Evolutionary conservation across 2,329 filamentous ascomycete genomes (phyloP).

Genomic region (Nannizziopsis barbatae): DNA sequence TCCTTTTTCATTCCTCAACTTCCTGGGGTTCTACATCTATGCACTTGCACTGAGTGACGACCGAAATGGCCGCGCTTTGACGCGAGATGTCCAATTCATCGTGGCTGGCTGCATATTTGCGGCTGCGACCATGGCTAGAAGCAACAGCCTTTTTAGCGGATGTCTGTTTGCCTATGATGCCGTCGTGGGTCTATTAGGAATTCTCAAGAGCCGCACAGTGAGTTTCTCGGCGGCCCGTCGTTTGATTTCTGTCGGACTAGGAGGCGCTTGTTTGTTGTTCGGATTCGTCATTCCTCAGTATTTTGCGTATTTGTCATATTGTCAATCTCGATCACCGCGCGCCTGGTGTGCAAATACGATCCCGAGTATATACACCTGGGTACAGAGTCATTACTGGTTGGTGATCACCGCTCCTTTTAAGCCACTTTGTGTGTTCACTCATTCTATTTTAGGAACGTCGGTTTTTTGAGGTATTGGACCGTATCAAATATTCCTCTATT

Average conservation of each 20-base stretch:
- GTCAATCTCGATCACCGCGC: constrained; percentile 38
- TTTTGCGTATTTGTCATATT: constrained; percentile 63
- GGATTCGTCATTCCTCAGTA: constrained; percentile 64
- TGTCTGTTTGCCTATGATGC: constrained; percentile 59
- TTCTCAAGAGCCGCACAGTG: constrained; percentile 29
- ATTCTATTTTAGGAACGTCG: constrained; percentile 58
- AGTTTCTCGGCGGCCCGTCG: constrained; percentile 38
- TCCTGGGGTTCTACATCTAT: constrained; percentile 62
- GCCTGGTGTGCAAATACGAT: constrained; percentile 64
- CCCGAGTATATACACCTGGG: constrained; percentile 84
- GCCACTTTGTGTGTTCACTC: not conserved
- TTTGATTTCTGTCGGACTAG: constrained; percentile 49
- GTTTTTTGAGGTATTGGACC: constrained; percentile 85
- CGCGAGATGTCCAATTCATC: constrained; percentile 44
- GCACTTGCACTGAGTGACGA: constrained; percentile 36
- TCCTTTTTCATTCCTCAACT: constrained; percentile 64
- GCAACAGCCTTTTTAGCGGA: constrained; percentile 78
- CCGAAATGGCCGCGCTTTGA: constrained; percentile 19
- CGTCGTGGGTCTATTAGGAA: constrained; percentile 31
- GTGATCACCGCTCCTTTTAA: constrained; percentile 21
- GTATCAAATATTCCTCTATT: constrained; percentile 78
- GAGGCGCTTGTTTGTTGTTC: constrained; percentile 55
- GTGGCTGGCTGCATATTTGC: constrained; percentile 59
- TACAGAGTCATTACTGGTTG: constrained; percentile 84
- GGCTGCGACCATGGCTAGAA: constrained; percentile 60